These are phyloP conservation scores for Brassica rapa DNA, from an alignment of 345 rosid species.

Conservation along the genomic window DNA sequence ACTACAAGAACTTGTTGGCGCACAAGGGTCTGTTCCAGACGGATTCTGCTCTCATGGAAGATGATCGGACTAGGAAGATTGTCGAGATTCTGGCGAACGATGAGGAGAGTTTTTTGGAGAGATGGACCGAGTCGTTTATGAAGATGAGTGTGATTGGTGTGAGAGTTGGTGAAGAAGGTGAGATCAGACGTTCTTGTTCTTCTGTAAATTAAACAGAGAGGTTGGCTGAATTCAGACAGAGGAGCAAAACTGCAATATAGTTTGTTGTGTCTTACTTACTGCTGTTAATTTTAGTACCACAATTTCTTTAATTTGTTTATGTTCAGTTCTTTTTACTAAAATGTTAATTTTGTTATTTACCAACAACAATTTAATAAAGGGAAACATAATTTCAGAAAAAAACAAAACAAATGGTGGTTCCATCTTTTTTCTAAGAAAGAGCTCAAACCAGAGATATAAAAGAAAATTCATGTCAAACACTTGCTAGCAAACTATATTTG, in stretches of 20 bases:
- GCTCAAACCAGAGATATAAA: not conserved
- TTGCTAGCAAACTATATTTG: too few relatives aligned
- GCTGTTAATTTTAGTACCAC: not conserved
- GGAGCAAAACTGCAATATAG: not conserved
- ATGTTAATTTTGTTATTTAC: not conserved
- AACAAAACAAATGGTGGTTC: not conserved
- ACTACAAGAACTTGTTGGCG: conserved; percentile 52
- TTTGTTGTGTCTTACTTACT: not conserved
- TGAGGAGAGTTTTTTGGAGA: conserved; percentile 53
- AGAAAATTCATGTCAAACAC: not conserved
- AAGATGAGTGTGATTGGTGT: conserved; percentile 71
- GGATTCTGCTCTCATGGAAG: conserved; percentile 61
- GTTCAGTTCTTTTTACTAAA: not conserved
- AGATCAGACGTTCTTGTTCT: conserved; percentile 70
- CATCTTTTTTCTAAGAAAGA: not conserved
- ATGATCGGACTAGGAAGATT: conserved; percentile 52
- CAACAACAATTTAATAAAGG: not conserved
- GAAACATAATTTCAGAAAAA: not conserved
- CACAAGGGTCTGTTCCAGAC: conserved; percentile 75
- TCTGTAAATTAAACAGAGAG: conserved; percentile 26
- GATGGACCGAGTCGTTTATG: conserved; percentile 71
- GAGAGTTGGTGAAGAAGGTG: conserved; percentile 67
- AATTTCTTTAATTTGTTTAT: not conserved
- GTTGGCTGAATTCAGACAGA: not conserved
- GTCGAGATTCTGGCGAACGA: conserved; percentile 60